Percentiles rank a stretch among this genome's conserved stretches.
These are phyloP conservation scores for Microdochium bolleyi DNA, from an alignment of 2,329 filamentous ascomycete species.

Conservation along the genomic window DNA sequence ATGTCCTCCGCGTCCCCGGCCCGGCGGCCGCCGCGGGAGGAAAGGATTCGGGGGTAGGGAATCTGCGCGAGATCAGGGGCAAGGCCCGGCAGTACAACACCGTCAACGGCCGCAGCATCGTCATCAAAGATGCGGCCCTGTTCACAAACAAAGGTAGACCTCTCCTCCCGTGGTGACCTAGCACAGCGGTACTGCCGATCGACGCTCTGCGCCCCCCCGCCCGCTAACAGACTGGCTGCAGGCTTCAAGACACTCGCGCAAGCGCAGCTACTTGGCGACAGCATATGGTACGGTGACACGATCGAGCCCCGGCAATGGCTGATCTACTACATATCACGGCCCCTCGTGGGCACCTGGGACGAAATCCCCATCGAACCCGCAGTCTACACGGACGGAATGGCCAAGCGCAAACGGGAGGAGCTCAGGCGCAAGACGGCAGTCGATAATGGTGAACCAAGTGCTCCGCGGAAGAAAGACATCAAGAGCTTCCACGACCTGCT, in stretches of 20 bases:
- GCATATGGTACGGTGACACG: constrained; percentile 82
- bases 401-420: constrained; percentile 27
- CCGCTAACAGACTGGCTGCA: constrained; percentile 37
- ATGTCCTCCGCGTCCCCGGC: constrained; percentile 79
- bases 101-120: constrained; percentile 83
- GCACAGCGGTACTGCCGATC: too few species aligned
- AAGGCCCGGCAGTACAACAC: constrained; percentile 95
- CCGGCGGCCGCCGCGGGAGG: constrained; percentile 37
- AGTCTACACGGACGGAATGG: constrained; percentile 37
- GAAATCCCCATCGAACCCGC: constrained; percentile 65
- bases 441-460: constrained; percentile 33
- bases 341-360: constrained; percentile 77
- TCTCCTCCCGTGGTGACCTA: not conserved
- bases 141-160: constrained; percentile 89
- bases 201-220: too few species aligned
- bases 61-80: constrained; percentile 75
- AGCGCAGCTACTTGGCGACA: constrained; percentile 76
- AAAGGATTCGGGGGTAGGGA: constrained; percentile 51
- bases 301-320: constrained; percentile 90
- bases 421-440: constrained; percentile 25
- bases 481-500: constrained; percentile 85
- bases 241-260: constrained; percentile 90
- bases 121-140: constrained; percentile 86
- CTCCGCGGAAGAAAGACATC: constrained; percentile 78
- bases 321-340: constrained; percentile 89